Evolutionary conservation across 495 filamentous ascomycete species (phyloP).

Genomic region (Penicillium lagena): DNA sequence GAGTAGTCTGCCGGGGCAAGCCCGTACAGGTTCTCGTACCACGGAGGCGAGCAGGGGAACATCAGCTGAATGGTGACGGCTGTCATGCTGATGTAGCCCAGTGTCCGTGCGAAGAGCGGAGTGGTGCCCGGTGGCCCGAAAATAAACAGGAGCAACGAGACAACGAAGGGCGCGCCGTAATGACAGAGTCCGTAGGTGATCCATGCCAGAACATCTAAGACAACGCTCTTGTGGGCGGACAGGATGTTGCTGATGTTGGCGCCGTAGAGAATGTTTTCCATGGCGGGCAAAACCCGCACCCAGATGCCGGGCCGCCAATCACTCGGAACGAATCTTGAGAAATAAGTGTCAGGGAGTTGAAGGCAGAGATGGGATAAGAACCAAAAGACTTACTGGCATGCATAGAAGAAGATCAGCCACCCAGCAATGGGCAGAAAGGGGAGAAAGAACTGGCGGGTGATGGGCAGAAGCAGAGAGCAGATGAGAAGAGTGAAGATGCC

Average conservation of each 20-base stretch:
- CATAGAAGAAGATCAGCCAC: slow-evolving; percentile 84
- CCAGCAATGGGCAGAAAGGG: slow-evolving; percentile 77
- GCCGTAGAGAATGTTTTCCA: slow-evolving; percentile 95
- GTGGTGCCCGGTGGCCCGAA: slow-evolving; percentile 81
- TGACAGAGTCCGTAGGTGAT: slow-evolving; percentile 87
- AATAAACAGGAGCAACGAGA: slow-evolving; percentile 70
- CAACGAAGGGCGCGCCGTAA: slow-evolving; percentile 74
- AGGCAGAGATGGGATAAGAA: background rate
- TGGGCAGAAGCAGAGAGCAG: slow-evolving; percentile 69
- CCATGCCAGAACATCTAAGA: slow-evolving; percentile 86
- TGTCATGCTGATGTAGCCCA: slow-evolving; percentile 85
- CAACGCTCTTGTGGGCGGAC: slow-evolving; percentile 73
- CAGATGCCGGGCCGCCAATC: slow-evolving; percentile 87
- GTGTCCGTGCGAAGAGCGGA: slow-evolving; percentile 76
- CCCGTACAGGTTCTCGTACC: slow-evolving; percentile 90
- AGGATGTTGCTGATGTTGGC: slow-evolving; percentile 94
- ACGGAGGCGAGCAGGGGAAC: slow-evolving; percentile 91
- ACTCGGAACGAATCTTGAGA: slow-evolving; percentile 63
- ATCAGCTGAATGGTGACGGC: slow-evolving; percentile 80
- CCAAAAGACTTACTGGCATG: slow-evolving; percentile 64
- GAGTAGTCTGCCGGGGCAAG: slow-evolving; percentile 86
- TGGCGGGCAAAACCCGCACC: slow-evolving; percentile 88
- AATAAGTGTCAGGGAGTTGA: slow-evolving; percentile 10
- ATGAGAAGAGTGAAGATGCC: slow-evolving; percentile 58
- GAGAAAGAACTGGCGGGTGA: slow-evolving; percentile 85